Percentiles rank a stretch among this genome's conserved stretches.
Evolutionary conservation across 176 grass and related monocot genomes (phyloP).

Genomic region (Oryza meyeriana): DNA sequence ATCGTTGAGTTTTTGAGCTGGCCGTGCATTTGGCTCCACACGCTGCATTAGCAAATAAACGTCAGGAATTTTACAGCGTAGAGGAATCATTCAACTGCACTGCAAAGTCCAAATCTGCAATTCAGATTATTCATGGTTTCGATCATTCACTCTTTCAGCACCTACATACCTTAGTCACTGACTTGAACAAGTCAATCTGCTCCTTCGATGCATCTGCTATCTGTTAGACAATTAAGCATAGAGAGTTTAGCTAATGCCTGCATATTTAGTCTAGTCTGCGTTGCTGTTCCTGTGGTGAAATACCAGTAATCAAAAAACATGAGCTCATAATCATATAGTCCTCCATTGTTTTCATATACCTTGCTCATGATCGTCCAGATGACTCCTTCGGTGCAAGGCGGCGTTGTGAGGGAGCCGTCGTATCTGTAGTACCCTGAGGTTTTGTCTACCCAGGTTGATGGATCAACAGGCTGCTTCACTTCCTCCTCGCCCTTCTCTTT

Average conservation of each 20-base stretch:
- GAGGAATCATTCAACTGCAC: neutral
- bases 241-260: neutral
- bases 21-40: neutral
- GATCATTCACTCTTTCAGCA: neutral
- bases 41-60: neutral
- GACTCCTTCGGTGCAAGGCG: conserved; percentile 79
- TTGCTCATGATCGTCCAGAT: conserved; percentile 75
- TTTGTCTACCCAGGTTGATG: conserved; percentile 32
- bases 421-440: conserved; percentile 83
- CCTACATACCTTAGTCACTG: neutral
- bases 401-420: conserved; percentile 71
- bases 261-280: neutral
- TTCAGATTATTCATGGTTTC: neutral
- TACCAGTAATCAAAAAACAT: neutral
- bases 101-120: neutral
- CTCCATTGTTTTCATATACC: conserved; percentile 31
- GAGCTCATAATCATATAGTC: neutral
- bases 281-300: neutral
- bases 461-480: conserved; percentile 37
- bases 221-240: conserved; percentile 8
- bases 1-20: conserved; percentile 19
- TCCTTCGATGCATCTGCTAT: conserved; percentile 22
- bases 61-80: neutral
- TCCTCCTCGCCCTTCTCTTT: conserved; percentile 31
- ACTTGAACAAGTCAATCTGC: neutral